A percentile compares a stretch with the other conserved stretches of the same genome.
phyloP scores from a whole-genome alignment of 106 monocot genomes.

The Apostasia shenzhenica region DNA sequence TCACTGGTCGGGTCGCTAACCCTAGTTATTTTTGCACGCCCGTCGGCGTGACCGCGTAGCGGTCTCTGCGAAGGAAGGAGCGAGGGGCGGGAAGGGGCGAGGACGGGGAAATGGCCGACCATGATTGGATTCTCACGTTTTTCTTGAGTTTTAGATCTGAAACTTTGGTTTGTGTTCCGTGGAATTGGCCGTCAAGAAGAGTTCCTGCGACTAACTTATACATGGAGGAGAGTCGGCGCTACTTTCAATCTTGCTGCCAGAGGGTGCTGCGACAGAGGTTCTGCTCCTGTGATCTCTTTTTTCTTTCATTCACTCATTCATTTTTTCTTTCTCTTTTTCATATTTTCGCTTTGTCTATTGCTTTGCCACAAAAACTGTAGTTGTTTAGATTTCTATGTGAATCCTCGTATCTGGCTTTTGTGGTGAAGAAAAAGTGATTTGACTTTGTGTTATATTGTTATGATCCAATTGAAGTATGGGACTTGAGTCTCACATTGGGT shows the following conservation, averaged over 20 bases:
- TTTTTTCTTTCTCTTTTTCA: neutral
- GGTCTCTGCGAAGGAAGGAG: too few species aligned
- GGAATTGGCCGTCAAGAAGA: neutral
- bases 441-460: too few species aligned
- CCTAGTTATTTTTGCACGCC: too few species aligned
- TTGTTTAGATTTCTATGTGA: neutral
- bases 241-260: neutral
- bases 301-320: neutral
- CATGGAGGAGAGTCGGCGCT: neutral
- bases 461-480: too few species aligned
- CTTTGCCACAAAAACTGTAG: too few species aligned
- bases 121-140: slow-evolving; percentile 1
- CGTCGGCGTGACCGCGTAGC: too few species aligned
- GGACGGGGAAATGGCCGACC: too few species aligned
- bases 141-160: neutral
- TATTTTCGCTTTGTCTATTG: too few species aligned
- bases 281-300: neutral
- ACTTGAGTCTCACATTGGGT: too few species aligned
- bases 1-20: too few species aligned
- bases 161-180: slow-evolving; percentile 2
- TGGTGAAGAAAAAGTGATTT: neutral
- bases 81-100: too few species aligned
- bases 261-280: neutral
- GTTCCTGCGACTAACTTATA: neutral
- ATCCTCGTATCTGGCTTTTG: neutral